Evolutionary conservation across 2,329 filamentous ascomycete genomes (phyloP).

Genomic region (Monosporascus sp.): DNA sequence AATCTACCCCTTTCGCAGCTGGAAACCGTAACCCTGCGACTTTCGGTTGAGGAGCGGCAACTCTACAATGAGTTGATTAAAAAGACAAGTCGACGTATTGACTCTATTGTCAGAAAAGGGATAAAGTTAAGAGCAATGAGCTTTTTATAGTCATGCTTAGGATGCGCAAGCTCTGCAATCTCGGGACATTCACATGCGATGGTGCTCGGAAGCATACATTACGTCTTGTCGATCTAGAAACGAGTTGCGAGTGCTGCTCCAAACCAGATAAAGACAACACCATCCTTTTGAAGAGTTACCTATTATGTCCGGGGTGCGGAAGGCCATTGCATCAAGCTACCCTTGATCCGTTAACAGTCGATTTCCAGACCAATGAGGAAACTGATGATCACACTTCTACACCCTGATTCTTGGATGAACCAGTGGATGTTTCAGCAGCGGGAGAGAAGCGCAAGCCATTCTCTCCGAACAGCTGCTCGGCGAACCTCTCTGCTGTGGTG

Average conservation of each 20-base stretch:
- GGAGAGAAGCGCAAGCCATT: too few species aligned
- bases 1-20: not conserved
- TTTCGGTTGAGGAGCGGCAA: not conserved
- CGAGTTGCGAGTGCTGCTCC: slow-evolving; percentile 1
- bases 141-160: slow-evolving; percentile 3
- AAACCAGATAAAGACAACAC: not conserved
- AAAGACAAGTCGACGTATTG: not conserved
- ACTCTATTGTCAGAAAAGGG: slow-evolving; percentile 1
- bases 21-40: not conserved
- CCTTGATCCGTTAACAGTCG: not conserved
- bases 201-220: not conserved
- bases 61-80: not conserved
- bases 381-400: not conserved
- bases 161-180: slow-evolving; percentile 5
- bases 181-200: not conserved
- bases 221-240: not conserved
- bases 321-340: not conserved
- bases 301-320: slow-evolving; percentile 1
- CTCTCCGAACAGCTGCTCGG: slow-evolving; percentile 1
- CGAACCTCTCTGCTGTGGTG: slow-evolving; percentile 4
- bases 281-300: not conserved
- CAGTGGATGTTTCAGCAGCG: too few species aligned
- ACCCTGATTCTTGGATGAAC: too few species aligned
- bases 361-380: not conserved
- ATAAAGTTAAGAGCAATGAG: not conserved